phyloP scores from a whole-genome alignment of 2,329 filamentous ascomycete species.

The Dactylellina leptospora region DNA sequence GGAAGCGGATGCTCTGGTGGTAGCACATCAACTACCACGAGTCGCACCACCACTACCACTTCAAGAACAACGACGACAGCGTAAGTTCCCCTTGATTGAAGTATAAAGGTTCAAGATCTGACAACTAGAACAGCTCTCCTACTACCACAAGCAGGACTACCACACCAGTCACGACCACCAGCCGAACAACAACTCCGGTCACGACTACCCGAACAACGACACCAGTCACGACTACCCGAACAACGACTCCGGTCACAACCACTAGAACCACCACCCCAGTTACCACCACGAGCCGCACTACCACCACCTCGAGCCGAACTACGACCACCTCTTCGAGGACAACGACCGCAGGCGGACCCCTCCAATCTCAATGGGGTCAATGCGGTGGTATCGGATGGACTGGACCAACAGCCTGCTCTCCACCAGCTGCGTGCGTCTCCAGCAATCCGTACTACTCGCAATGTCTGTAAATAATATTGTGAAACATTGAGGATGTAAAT shows the following conservation, averaged over 20 bases:
- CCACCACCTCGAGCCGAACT: slow-evolving; percentile 31
- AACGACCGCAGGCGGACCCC: slow-evolving; percentile 5
- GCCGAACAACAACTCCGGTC: not conserved
- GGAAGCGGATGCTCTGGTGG: slow-evolving; percentile 26
- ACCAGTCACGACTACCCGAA: slow-evolving; percentile 2
- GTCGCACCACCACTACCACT: slow-evolving; percentile 20
- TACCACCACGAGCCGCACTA: slow-evolving; percentile 13
- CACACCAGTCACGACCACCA: slow-evolving; percentile 11
- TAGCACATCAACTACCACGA: slow-evolving; percentile 9
- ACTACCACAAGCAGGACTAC: slow-evolving; percentile 19
- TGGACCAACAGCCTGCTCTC: slow-evolving; percentile 61
- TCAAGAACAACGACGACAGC: slow-evolving; percentile 7
- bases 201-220: slow-evolving; percentile 4
- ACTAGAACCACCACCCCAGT: slow-evolving; percentile 11
- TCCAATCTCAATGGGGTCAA: slow-evolving; percentile 59
- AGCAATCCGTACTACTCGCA: slow-evolving; percentile 64
- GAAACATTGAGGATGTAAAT: too few species aligned
- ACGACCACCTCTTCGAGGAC: slow-evolving; percentile 33
- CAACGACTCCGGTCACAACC: slow-evolving; percentile 22
- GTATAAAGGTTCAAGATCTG: too few species aligned
- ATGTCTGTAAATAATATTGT: slow-evolving; percentile 60
- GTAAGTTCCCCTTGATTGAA: slow-evolving; percentile 1
- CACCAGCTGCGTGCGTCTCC: slow-evolving; percentile 60
- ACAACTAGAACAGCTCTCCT: not conserved
- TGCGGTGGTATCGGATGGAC: slow-evolving; percentile 63